These are phyloP conservation scores for Kodamaea ohmeri DNA, from an alignment of 1,139 yeast species.

Conservation along the genomic window DNA sequence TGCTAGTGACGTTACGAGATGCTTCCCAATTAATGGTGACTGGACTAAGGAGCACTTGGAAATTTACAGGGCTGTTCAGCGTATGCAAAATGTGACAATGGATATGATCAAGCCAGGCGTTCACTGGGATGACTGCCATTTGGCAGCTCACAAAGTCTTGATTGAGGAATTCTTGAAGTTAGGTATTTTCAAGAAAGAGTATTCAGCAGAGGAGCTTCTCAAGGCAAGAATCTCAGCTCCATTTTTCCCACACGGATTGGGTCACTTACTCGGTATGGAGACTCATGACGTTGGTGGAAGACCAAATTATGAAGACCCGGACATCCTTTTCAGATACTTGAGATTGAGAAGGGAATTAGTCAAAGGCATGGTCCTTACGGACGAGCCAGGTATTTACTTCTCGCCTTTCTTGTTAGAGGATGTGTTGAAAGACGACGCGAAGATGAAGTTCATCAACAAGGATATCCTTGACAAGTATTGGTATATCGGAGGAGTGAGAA, in stretches of 20 bases:
- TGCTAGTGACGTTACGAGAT: slow-evolving; percentile 91
- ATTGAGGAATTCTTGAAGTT: slow-evolving; percentile 67
- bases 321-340: slow-evolving; percentile 70
- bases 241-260: slow-evolving; percentile 94
- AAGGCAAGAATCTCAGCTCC: slow-evolving; percentile 68
- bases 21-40: slow-evolving; percentile 87
- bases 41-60: slow-evolving; percentile 86
- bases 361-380: slow-evolving; percentile 83
- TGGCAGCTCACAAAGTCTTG: slow-evolving; percentile 73
- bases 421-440: slow-evolving; percentile 54
- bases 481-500: slow-evolving; percentile 93
- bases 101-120: slow-evolving; percentile 74
- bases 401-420: slow-evolving; percentile 76
- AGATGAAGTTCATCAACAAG: slow-evolving; percentile 59
- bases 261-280: slow-evolving; percentile 91
- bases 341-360: slow-evolving; percentile 74
- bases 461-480: slow-evolving; percentile 72
- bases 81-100: slow-evolving; percentile 79
- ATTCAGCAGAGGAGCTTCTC: slow-evolving; percentile 61
- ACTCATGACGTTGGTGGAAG: slow-evolving; percentile 94
- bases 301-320: slow-evolving; percentile 79
- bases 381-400: slow-evolving; percentile 94
- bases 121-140: slow-evolving; percentile 81
- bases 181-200: slow-evolving; percentile 71
- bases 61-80: slow-evolving; percentile 75